These are phyloP conservation scores for Aspergillus ochraceus DNA, from an alignment of 2,329 filamentous ascomycete genomes.

Conservation along the genomic window DNA sequence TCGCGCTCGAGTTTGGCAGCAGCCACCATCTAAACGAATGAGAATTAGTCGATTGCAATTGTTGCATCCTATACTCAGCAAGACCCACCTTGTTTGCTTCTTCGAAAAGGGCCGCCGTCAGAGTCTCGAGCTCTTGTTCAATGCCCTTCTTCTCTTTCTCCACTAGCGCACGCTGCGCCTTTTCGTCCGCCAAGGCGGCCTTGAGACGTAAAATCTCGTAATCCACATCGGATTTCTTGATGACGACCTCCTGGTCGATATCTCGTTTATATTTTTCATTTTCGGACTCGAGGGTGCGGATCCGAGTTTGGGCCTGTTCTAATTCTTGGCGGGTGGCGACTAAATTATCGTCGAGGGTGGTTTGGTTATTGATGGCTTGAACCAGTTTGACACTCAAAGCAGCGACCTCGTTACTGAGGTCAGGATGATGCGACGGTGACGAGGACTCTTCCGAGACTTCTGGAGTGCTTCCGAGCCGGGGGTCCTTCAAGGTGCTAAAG, in stretches of 20 bases:
- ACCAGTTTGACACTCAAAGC: slow-evolving; percentile 93
- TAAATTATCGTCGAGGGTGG: slow-evolving; percentile 82
- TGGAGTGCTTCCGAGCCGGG: slow-evolving; percentile 36
- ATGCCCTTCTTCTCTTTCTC: slow-evolving; percentile 85
- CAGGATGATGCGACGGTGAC: slow-evolving; percentile 51
- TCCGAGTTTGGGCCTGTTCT: slow-evolving; percentile 67
- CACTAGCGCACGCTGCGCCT: slow-evolving; percentile 60
- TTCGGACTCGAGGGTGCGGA: slow-evolving; percentile 68
- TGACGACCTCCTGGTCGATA: slow-evolving; percentile 71
- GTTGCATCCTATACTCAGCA: neutral
- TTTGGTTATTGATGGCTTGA: slow-evolving; percentile 96
- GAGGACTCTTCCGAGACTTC: slow-evolving; percentile 39
- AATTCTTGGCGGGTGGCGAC: slow-evolving; percentile 81
- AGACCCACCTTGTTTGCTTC: slow-evolving; percentile 78
- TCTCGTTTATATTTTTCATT: slow-evolving; percentile 69
- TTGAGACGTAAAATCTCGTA: slow-evolving; percentile 64
- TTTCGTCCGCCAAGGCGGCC: slow-evolving; percentile 64
- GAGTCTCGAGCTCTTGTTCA: slow-evolving; percentile 84
- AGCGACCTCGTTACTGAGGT: slow-evolving; percentile 75
- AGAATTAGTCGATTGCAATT: neutral
- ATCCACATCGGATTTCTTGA: slow-evolving; percentile 74
- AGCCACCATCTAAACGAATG: slow-evolving; percentile 73
- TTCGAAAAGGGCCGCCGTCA: slow-evolving; percentile 93
- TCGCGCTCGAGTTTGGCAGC: slow-evolving; percentile 84
- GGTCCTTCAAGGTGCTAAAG: slow-evolving; percentile 50